Evolutionary conservation across 345 rosid species (phyloP), one percentile per base, ranked within the genome.

Genomic region (Abelmoschus esculentus): DNA sequence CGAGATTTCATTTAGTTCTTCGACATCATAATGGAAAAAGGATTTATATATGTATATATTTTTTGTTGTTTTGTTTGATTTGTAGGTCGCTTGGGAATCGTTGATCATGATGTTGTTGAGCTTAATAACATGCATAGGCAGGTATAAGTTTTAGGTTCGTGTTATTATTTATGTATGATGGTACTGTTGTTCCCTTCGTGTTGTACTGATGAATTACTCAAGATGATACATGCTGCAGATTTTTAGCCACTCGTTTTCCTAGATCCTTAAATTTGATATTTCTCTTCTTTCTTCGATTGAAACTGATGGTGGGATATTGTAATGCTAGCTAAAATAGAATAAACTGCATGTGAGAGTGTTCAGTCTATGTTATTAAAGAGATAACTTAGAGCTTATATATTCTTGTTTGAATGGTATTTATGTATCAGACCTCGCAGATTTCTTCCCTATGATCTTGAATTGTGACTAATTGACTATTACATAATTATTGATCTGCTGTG

Each of bases 41-140:
- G 31, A 15, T 61, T 12, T 15, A 17, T 67, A 5, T 38, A 38
- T 38, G 42, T 38, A 38, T 38, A 38, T 38, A 0, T 22, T 70
- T 17, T 1, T 26, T 1, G 11, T 15, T 67, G 59, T 28, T 52
- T 49, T 36, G 38, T 40, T 78, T 71, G 19, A 7, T 62, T 42
- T 73, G 56, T 79, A 95, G 99, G 97, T 70, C 85, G 86, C 12
- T 76, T 91, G 84, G 97, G 99, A 66, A 84, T 95, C 44, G 93
- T 95, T 17, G 97, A 95, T 79, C 92, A 91, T 69, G 99, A 91
- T 84, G 85, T 88, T 28, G 97, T 95, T 64, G 99, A 91, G 81
- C 95, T 91, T 72, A 95, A 90, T 72, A 95, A 91, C 72, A 88
- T 95, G 99, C 99, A 95, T 68, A 87, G 99, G 77, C 97, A 95